A percentile compares a stretch with the other conserved stretches of the same genome.
phyloP scores from a whole-genome alignment of 2,329 filamentous ascomycete genomes.

The Fusarium oligoseptatum region DNA sequence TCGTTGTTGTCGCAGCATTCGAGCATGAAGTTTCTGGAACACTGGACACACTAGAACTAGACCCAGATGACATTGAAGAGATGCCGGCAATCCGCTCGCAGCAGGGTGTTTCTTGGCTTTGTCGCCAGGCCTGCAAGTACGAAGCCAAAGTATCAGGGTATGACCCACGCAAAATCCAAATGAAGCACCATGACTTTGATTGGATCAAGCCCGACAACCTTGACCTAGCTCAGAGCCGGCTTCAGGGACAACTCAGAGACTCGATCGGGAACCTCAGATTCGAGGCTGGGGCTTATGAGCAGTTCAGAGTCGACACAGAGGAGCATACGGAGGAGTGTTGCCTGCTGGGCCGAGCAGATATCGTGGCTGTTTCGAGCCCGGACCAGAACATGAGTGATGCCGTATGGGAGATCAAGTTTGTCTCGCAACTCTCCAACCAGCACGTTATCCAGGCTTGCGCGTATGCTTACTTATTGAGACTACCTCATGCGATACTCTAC shows the following conservation, averaged over 20 bases:
- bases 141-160: slow-evolving; percentile 43
- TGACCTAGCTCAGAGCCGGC: slow-evolving; percentile 33
- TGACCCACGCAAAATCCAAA: slow-evolving; percentile 42
- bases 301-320: not conserved
- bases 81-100: not conserved
- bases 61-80: not conserved
- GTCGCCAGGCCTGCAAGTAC: slow-evolving; percentile 44
- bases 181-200: slow-evolving; percentile 44
- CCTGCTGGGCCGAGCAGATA: slow-evolving; percentile 30
- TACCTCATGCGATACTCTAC: slow-evolving; percentile 43
- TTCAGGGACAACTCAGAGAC: slow-evolving; percentile 26
- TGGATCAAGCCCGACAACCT: slow-evolving; percentile 44
- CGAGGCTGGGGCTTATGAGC: slow-evolving; percentile 2
- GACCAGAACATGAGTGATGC: not conserved
- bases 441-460: slow-evolving; percentile 45
- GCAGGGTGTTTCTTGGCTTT: slow-evolving; percentile 42
- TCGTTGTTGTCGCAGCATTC: slow-evolving; percentile 44
- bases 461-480: slow-evolving; percentile 43
- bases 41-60: slow-evolving; percentile 25
- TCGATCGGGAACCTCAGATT: slow-evolving; percentile 10
- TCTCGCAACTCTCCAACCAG: slow-evolving; percentile 40
- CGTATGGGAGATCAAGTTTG: slow-evolving; percentile 51
- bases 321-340: not conserved
- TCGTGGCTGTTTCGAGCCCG: slow-evolving; percentile 3
- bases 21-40: slow-evolving; percentile 38